Percentiles rank a stretch among this genome's conserved stretches.
phyloP scores from a whole-genome alignment of 2,329 filamentous ascomycete genomes.

The Cytospora piceicola region DNA sequence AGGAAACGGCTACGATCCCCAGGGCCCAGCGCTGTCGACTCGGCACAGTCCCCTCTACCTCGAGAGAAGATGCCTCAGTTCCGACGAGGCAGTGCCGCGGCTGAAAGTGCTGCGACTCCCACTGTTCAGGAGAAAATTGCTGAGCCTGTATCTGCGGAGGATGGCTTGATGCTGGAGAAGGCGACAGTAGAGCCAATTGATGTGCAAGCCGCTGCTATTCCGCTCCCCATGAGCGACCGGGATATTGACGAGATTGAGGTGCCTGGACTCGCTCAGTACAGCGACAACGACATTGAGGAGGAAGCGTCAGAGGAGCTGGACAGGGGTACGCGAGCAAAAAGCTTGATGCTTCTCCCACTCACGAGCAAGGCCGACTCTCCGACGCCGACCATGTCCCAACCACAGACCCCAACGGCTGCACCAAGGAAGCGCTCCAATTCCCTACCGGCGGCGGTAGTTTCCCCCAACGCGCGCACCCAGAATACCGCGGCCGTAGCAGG shows the following conservation, averaged over 20 bases:
- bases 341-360: conserved; percentile 44
- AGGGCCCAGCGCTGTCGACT: conserved; percentile 48
- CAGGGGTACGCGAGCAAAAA: conserved; percentile 50
- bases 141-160: conserved; percentile 17
- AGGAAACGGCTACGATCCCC: conserved; percentile 78
- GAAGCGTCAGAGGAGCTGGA: conserved; percentile 43
- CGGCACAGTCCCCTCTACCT: conserved; percentile 54
- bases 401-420: conserved; percentile 41
- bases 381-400: conserved; percentile 42
- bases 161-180: conserved; percentile 21
- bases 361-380: conserved; percentile 38
- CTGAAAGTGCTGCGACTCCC: conserved; percentile 43
- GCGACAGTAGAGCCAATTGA: conserved; percentile 43
- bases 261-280: conserved; percentile 66
- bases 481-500: conserved; percentile 13
- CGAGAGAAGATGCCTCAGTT: conserved; percentile 44
- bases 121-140: conserved; percentile 40
- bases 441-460: conserved; percentile 46
- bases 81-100: conserved; percentile 44
- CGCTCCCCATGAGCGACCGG: conserved; percentile 68
- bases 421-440: conserved; percentile 53
- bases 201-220: conserved; percentile 60
- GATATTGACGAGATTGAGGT: conserved; percentile 83
- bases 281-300: conserved; percentile 63
- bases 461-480: conserved; percentile 29